Base-by-base conservation (phyloP, 805 yeast genomes). In the Monosporozyma aquatica region DNA sequence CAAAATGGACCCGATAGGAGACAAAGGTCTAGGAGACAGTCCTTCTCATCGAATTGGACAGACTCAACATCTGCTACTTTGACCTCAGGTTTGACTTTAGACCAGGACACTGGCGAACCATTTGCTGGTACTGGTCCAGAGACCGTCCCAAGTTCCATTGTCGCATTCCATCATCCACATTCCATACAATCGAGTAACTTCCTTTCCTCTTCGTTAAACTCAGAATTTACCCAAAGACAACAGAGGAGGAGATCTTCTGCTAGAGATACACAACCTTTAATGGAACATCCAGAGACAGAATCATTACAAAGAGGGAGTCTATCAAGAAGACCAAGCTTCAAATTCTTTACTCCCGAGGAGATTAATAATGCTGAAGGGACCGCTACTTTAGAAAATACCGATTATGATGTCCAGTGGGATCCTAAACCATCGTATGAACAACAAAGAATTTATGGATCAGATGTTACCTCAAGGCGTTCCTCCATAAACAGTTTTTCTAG, bases 351-450 rank as follows among this genome's bases (percentile, higher is more conserved):
- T 9, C 70, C 82, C 4, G 86, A 83, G 43, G 92, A 87, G 50
- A 80, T 90, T 37, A 89, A 82, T 53, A 69, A 73, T 40, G 97
- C 97, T 0, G 92, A 84, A 42, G 96, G 96, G 37, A 72, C 90
- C 1, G 84, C 96, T 2, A 81, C 90, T 2, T 58, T 81, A 50
- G 84, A 79, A 47, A 72, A 75, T 51, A 74, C 82, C 18, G 92
- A 83, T 56, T 83, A 79, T 54, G 81, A 83, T 55, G 78, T 85
- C 6, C 71, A 76, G 50, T 82, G 92, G 82, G 87, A 83, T 48
- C 69, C 60, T 3, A 47, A 54, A 5, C 65, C 65, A 5, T 55
- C 75, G 23, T 72, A 75, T 27, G 76, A 75, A 26, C 80, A 75
- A 43, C 58, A 59, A 37, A 49, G 64, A 38, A 46, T 67, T 14